Evolutionary conservation across 2,329 filamentous ascomycete species (phyloP).

Genomic region (Diaporthe caulivora): DNA sequence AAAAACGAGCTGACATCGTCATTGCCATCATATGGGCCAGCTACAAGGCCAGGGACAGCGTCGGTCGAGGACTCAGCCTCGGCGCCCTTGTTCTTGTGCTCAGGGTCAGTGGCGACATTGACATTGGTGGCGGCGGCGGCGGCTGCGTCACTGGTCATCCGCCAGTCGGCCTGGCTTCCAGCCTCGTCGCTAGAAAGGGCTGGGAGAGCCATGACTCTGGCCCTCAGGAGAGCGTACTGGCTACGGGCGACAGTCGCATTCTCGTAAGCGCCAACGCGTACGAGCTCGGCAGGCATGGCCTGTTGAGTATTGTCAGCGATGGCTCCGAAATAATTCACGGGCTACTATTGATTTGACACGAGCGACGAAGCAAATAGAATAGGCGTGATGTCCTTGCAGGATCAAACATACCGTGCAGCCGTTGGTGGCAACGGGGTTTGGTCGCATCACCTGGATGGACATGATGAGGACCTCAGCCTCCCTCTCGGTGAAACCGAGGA

Average conservation of each 20-base stretch:
- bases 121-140: background rate
- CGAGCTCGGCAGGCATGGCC: background rate
- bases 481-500: constrained; percentile 2
- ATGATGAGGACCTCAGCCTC: constrained; percentile 8
- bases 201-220: background rate
- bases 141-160: no score
- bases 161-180: no score
- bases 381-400: no score
- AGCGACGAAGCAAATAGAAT: no score
- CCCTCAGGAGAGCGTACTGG: background rate
- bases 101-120: background rate
- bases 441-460: background rate
- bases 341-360: no score
- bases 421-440: background rate
- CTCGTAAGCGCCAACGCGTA: background rate
- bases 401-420: background rate
- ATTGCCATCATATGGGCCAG: no score
- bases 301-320: background rate
- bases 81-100: background rate
- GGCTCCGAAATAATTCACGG: background rate
- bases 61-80: background rate
- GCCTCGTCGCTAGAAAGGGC: background rate
- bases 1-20: background rate
- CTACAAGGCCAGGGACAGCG: background rate
- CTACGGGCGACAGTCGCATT: background rate